Conservation (phyloP, 495 filamentous ascomycete genomes). For the Podospora sp. region DNA sequence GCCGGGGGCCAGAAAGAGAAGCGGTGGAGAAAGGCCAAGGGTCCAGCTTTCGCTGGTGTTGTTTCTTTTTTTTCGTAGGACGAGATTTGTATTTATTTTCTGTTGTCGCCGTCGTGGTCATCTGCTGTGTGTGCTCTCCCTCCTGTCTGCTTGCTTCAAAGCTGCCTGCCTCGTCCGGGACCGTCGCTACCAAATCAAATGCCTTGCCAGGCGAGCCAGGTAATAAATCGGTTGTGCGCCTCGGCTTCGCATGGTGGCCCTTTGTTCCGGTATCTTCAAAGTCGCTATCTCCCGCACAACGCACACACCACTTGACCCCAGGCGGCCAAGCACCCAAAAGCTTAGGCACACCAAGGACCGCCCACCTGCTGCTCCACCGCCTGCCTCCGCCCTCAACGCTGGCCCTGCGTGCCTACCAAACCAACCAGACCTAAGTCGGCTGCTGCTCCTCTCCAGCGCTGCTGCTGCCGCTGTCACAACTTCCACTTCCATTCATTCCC, state of each 20-base stretch:
- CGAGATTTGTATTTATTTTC: neutral
- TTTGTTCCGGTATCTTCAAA: constrained; percentile 25
- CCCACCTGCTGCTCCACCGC: constrained; percentile 16
- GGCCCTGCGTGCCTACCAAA: too few species aligned
- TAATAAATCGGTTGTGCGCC: constrained; percentile 19
- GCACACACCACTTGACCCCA: constrained; percentile 14
- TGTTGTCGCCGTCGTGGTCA: neutral
- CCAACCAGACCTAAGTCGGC: neutral
- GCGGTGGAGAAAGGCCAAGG: neutral
- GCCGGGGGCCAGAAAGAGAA: neutral
- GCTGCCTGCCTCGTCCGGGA: neutral
- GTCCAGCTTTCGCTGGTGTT: neutral
- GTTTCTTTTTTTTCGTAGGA: neutral
- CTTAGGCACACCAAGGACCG: constrained; percentile 16
- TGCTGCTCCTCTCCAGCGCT: neutral
- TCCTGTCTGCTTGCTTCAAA: neutral
- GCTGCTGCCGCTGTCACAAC: constrained; percentile 2
- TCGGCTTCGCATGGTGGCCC: constrained; percentile 14
- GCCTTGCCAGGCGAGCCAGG: constrained; percentile 8
- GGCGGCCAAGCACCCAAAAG: constrained; percentile 11
- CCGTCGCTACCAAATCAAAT: constrained; percentile 1
- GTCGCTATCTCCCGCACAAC: constrained; percentile 17
- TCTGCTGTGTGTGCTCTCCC: neutral
- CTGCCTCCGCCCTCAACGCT: neutral
- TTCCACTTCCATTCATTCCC: constrained; percentile 5